phyloP scores from a whole-genome alignment of 2,329 filamentous ascomycete genomes.

The Penicillium thymicola region DNA sequence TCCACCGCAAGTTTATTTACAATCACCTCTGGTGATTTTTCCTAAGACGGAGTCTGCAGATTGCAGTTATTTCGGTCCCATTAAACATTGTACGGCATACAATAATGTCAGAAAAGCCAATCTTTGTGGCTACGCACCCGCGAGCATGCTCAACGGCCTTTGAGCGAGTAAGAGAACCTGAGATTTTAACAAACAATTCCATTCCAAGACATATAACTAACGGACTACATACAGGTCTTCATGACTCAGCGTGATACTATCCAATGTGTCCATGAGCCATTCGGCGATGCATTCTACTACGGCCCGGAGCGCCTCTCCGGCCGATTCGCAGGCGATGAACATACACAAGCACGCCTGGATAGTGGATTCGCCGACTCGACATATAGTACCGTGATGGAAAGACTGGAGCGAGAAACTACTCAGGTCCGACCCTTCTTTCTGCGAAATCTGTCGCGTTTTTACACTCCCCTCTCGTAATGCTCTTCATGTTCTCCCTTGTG shows the following conservation, averaged over 20 bases:
- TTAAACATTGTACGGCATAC: neutral
- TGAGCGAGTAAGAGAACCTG: constrained; percentile 66
- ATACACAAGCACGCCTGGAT: constrained; percentile 40
- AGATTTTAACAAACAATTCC: neutral
- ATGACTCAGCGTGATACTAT: constrained; percentile 86
- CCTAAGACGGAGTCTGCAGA: constrained; percentile 1
- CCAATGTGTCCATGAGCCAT: constrained; percentile 87
- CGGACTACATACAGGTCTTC: constrained; percentile 66
- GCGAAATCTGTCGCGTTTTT: constrained; percentile 23
- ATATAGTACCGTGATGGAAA: constrained; percentile 66
- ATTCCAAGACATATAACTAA: neutral
- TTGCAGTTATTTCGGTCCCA: neutral
- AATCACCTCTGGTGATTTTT: constrained; percentile 7
- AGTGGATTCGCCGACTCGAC: constrained; percentile 47
- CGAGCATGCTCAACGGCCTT: constrained; percentile 95
- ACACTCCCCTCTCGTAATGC: constrained; percentile 1
- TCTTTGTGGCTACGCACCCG: constrained; percentile 92
- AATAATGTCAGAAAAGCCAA: constrained; percentile 70
- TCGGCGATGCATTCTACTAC: constrained; percentile 95
- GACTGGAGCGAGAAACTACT: constrained; percentile 67
- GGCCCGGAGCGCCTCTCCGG: constrained; percentile 82
- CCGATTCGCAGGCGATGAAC: constrained; percentile 70
- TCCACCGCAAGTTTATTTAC: constrained; percentile 19
- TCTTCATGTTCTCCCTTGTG: neutral
- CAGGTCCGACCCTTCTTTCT: constrained; percentile 59